Conservation (phyloP, 169 alveolate species). For the Eimeria praecox region DNA sequence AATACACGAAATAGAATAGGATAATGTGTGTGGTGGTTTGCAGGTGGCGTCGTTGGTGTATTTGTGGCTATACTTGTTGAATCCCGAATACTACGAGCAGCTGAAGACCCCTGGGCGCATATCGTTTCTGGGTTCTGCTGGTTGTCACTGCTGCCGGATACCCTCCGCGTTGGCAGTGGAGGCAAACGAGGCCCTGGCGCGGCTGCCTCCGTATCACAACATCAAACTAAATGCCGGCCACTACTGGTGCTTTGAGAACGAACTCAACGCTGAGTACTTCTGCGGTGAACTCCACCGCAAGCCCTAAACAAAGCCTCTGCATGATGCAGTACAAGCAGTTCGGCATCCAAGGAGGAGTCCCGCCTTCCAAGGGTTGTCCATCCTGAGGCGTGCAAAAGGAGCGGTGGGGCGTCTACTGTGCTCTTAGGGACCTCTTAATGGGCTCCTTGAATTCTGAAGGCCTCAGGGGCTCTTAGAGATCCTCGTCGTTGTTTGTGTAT, state of each 20-base stretch:
- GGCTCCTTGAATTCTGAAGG: neutral
- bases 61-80: neutral
- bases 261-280: constrained; percentile 6
- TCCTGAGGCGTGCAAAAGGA: neutral
- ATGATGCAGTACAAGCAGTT: neutral
- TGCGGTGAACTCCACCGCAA: neutral
- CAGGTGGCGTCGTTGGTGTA: constrained; percentile 10
- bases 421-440: neutral
- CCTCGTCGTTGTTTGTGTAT: neutral
- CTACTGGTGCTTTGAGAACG: constrained; percentile 44
- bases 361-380: neutral
- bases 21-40: neutral
- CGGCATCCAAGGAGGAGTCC: neutral
- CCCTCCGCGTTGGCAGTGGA: neutral
- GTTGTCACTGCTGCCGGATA: constrained; percentile 43
- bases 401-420: too few relatives aligned
- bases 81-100: constrained; percentile 25
- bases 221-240: constrained; percentile 7
- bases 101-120: constrained; percentile 35
- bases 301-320: neutral
- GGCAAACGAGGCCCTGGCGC: neutral
- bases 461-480: neutral
- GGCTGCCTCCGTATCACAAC: neutral
- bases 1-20: too few relatives aligned
- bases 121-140: constrained; percentile 9